Base-by-base conservation (phyloP, 306 rosid species). In the Medicago ruthenica region DNA sequence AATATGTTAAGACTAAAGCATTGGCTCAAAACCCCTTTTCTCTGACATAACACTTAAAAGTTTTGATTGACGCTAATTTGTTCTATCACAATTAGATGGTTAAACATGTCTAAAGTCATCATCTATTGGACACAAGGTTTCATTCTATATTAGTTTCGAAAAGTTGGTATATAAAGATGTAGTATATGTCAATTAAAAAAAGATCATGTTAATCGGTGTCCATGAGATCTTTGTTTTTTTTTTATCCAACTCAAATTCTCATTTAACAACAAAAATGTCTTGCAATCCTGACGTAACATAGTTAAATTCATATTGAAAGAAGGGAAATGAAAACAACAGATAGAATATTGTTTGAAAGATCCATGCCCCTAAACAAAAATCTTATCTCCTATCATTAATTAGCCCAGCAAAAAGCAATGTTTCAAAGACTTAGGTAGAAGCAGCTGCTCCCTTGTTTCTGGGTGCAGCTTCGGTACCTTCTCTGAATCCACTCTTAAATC, bases 401-500 rank as follows among this genome's bases (percentile, higher is more conserved):
- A 55, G 69, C 70, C 70, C 76, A 80, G 63, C 70, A 57, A 66
- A 75, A 50, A 61, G 45, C 59, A 13, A 63, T 76, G 73, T 18
- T 18, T 37, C n/a, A 42, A 72, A 55, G 17, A 12, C 82, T 90
- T 85, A 92, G 0, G 97, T 87, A 67, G 92, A 69, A 14, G 97
- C 86, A 64, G 93, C 92, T 0, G 89, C 88, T 88, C 96, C 99
- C 84, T 85, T 92, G 86, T 79, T 92, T 89, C 98, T 92, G 4
- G 99, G 99, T 47, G 98, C 93, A 9, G 99, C 99, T 81, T 90
- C 53, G 2, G 96, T 86, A 48, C 98, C 98, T 86, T 95, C 98
- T 95, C 98, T 90, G 87, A 96, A 96, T 3, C 99, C 98, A 15
- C 93, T 90, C 98, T 96, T 96, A 88, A 96, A 96, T 84, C 99